Conservation (phyloP, 495 filamentous ascomycete genomes). For the Penicillium macrosclerotiorum region DNA sequence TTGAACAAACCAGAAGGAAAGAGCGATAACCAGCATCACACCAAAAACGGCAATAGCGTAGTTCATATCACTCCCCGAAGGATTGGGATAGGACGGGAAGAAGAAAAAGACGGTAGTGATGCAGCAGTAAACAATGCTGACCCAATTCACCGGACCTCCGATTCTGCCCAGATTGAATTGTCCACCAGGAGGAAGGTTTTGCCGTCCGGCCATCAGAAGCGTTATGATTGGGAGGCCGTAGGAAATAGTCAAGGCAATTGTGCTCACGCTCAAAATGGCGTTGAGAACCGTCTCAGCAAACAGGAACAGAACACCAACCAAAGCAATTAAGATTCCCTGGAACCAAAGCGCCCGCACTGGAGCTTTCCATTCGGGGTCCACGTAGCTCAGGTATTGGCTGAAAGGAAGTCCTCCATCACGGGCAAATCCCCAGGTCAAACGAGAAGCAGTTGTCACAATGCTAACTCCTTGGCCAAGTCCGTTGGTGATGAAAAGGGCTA, state of each 20-base stretch:
- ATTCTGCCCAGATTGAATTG: conserved; percentile 37
- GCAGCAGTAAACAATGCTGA: conserved; percentile 40
- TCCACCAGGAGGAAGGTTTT: conserved; percentile 37
- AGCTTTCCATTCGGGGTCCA: conserved; percentile 13
- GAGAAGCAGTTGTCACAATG: conserved; percentile 42
- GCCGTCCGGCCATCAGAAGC: conserved; percentile 36
- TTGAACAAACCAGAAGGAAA: conserved; percentile 42
- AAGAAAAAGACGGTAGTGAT: conserved; percentile 47
- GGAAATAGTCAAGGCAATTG: conserved; percentile 44
- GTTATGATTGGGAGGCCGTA: conserved; percentile 43
- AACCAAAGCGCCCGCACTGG: conserved; percentile 22
- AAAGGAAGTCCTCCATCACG: conserved; percentile 48
- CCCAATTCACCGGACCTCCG: conserved; percentile 33
- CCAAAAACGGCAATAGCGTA: conserved; percentile 49
- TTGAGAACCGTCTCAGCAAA: conserved; percentile 45
- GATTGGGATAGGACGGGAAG: conserved; percentile 40
- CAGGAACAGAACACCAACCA: conserved; percentile 42
- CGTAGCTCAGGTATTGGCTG: conserved; percentile 26
- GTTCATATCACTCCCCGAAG: conserved; percentile 42
- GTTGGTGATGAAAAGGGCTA: conserved; percentile 40
- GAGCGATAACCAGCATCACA: conserved; percentile 44
- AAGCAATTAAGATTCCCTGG: conserved; percentile 37
- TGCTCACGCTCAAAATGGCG: conserved; percentile 46
- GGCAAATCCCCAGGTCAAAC: conserved; percentile 50
- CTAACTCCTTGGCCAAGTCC: conserved; percentile 37